Base-by-base conservation (phyloP, 768 basidiomycete species). In the Paxillus rubicundulus region DNA sequence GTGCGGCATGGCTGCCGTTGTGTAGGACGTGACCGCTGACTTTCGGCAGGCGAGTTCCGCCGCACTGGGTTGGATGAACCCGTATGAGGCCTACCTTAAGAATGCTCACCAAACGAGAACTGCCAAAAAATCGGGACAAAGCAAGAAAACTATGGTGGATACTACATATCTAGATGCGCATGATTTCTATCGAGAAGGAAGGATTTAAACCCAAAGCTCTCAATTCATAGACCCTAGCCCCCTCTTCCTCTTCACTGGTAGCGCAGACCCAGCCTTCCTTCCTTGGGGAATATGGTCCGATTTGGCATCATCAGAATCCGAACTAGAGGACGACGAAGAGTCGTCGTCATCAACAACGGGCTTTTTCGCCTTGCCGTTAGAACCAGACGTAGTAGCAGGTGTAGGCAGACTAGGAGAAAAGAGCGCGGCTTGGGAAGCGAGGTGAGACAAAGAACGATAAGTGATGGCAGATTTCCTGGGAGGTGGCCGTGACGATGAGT, bases 221-320 rank as follows among this genome's bases (percentile, higher is more conserved):
- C 39, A 58, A 2, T 41, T 8, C 20, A 17, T 42, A 30, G 56
- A 55, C 43, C 61, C 45, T 2, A 57, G 20, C 27, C 60, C 49
- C 52, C 50, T 67, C 54, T 49, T 65, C 61, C 62, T 73, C 54
- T 55, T 66, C 40, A 56, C 56, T 41, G 58, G 46, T 48, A 65
- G 37, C 20, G 27, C 49, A n/a, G 61, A 66, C 2, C 84, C 84
- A 36, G 87, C 87, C 52, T 75, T 71, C 50, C 82, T 75, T 10
- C 72, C 72, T 55, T 67, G 73, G 28, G 86, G 86, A 51, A 89
- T 86, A 64, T 87, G 86, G n/a, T 78, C 60, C 16, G 68, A 67
- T n/a, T 47, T 55, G 1, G 33, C 65, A 33, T 59, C 77, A 0
- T 75, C 74, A 1, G 61, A 61, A 17, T 71, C 73, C 9, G 69